Evolutionary conservation across 2,329 filamentous ascomycete genomes (phyloP).

Genomic region (Aspergillus sp.): DNA sequence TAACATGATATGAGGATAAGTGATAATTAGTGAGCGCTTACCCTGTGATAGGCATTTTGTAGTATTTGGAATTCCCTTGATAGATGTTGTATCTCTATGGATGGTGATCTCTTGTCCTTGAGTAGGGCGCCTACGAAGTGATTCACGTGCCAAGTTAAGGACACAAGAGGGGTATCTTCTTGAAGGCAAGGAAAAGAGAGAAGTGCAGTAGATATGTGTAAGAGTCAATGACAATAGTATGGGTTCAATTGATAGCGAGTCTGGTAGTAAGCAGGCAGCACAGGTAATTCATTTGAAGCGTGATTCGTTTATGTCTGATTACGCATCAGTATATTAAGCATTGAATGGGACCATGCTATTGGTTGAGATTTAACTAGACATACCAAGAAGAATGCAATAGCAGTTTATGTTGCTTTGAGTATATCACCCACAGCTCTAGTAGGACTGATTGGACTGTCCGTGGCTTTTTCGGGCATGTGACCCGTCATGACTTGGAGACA

Average conservation of each 20-base stretch:
- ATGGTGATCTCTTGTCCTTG: background rate
- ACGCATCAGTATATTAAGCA: background rate
- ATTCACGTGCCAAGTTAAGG: background rate
- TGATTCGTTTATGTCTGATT: background rate
- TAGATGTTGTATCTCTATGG: background rate
- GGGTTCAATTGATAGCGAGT: background rate
- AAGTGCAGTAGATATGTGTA: no score
- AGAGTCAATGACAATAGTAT: background rate
- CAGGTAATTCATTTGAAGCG: background rate
- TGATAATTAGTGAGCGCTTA: slow-evolving; percentile 17
- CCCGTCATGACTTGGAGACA: background rate
- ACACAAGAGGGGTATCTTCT: background rate
- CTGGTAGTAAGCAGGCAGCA: background rate
- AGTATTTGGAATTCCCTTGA: background rate
- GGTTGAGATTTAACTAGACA: background rate
- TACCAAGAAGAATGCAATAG: background rate
- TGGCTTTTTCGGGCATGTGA: background rate
- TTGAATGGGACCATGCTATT: background rate
- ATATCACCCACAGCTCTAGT: no score
- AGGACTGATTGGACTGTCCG: no score
- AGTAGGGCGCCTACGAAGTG: background rate
- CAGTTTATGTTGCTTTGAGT: no score
- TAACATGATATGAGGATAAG: slow-evolving; percentile 5
- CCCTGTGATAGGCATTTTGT: slow-evolving; percentile 40
- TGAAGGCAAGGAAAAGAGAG: background rate